These are phyloP conservation scores for Picea abies DNA, from an alignment of 83 land plant species.

Conservation along the genomic window DNA sequence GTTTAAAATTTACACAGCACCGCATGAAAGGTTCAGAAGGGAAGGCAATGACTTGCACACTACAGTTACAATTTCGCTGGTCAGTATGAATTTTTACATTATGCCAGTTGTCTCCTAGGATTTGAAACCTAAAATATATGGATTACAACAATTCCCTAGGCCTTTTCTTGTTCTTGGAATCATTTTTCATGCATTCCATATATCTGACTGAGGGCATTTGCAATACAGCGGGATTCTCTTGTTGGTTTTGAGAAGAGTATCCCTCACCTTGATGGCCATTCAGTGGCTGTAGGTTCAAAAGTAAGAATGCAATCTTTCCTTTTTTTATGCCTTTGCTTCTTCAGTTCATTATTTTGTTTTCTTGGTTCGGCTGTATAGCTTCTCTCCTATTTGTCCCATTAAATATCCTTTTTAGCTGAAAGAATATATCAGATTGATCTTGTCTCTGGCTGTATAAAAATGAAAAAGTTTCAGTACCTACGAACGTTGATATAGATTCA, in stretches of 20 bases:
- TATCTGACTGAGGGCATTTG: background rate
- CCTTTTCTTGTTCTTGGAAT: background rate
- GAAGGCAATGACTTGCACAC: conserved; percentile 77
- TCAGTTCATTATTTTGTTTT: background rate
- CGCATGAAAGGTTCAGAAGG: conserved; percentile 71
- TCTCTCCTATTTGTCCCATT: background rate
- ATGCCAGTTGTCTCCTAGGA: background rate
- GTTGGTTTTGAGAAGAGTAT: conserved; percentile 73
- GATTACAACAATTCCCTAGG: background rate
- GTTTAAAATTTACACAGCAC: conserved; percentile 72
- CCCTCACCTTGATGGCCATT: conserved; percentile 64
- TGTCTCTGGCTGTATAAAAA: background rate
- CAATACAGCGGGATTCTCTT: conserved; percentile 59
- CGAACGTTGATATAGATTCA: background rate
- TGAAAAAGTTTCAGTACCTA: background rate
- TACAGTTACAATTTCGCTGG: conserved; percentile 75
- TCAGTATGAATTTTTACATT: conserved; percentile 18
- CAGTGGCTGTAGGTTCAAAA: conserved; percentile 52
- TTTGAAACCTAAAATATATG: background rate
- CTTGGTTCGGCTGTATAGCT: background rate
- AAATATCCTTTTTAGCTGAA: background rate
- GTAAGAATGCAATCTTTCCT: conserved; percentile 22
- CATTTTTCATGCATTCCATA: conserved; percentile 1
- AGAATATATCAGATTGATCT: background rate
- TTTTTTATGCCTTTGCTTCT: background rate